Conservation (phyloP, 2,329 filamentous ascomycete genomes). For the Tolypocladium paradoxum region DNA sequence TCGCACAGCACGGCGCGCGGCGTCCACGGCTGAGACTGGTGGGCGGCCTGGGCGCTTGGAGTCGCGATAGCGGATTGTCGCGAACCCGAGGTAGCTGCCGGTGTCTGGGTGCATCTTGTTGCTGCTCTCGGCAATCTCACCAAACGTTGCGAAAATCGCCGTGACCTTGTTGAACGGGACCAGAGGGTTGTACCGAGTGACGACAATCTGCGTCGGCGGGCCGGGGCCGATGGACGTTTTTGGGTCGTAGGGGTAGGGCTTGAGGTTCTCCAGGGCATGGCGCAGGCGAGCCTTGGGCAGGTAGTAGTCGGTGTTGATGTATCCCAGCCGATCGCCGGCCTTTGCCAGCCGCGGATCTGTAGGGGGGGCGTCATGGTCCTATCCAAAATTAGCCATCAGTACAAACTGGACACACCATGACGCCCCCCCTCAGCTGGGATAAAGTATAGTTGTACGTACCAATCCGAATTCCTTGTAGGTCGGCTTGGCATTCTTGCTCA, state of each 20-base stretch:
- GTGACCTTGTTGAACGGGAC: constrained; percentile 68
- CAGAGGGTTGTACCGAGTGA: constrained; percentile 92
- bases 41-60: constrained; percentile 33
- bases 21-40: constrained; percentile 59
- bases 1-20: constrained; percentile 70
- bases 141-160: constrained; percentile 67
- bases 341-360: constrained; percentile 72
- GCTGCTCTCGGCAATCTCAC: constrained; percentile 80
- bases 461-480: constrained; percentile 53
- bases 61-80: constrained; percentile 82
- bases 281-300: constrained; percentile 61
- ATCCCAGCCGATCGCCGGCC: constrained; percentile 49
- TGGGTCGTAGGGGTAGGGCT: constrained; percentile 71
- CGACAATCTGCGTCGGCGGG: constrained; percentile 81
- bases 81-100: constrained; percentile 88
- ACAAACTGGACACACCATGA: constrained; percentile 40
- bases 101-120: constrained; percentile 94
- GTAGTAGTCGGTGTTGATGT: constrained; percentile 61
- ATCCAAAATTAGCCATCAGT: constrained; percentile 50
- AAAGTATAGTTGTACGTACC: constrained; percentile 48
- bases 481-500: constrained; percentile 47
- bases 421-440: constrained; percentile 38
- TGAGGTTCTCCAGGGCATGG: constrained; percentile 67
- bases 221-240: constrained; percentile 79
- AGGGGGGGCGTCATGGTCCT: constrained; percentile 71